Evolutionary conservation across 768 basidiomycete genomes (phyloP), one percentile per base, ranked within the genome.

Genomic region (Kwoniella botswanensis): DNA sequence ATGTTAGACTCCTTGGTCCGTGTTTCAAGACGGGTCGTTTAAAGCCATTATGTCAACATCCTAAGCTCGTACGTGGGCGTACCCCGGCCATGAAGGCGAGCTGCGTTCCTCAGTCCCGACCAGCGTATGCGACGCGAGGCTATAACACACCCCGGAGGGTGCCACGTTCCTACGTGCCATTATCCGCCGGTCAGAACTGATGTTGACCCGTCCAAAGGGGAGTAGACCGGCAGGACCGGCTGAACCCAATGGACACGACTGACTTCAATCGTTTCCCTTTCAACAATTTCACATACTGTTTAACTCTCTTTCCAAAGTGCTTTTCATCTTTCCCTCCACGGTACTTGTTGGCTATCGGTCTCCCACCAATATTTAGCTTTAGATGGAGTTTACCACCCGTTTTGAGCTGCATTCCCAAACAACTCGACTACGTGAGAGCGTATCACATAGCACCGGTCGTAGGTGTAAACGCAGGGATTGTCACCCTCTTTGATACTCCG

Each of bases 1-100:
- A 89, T 89, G 90, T 89, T 90, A 89, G 89, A 90, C 89, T 91
- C 89, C 90, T 91, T 90, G 88, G 89, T 90, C 90, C 88, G 88
- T 89, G 89, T 90, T 90, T 90, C 89, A 90, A 90, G 89, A 90
- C 88, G 88, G 89, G 88, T 89, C 88, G 88, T 86, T 89, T 88
- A 89, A 89, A 88, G 88, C 88, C 88, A 89, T 89, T 89, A 88
- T 86, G 88, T 87, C 89, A 89, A 86, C 88, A 89, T 89, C 88
- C 88, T 88, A 88, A 88, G 87, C 88, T 87, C 86, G 86, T 80
- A 76, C 85, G 86, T 88, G 85, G 85, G 85, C 74, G 74, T 84
- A 86, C 84, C 86, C 86, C 87, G 85, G 85, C 87, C 86, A 82
- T 85, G 65, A 64, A 83, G 85, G 87, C 86, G 85, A 86, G 86